Conservation (phyloP, 768 basidiomycete genomes). For the Auricularia cornea region DNA sequence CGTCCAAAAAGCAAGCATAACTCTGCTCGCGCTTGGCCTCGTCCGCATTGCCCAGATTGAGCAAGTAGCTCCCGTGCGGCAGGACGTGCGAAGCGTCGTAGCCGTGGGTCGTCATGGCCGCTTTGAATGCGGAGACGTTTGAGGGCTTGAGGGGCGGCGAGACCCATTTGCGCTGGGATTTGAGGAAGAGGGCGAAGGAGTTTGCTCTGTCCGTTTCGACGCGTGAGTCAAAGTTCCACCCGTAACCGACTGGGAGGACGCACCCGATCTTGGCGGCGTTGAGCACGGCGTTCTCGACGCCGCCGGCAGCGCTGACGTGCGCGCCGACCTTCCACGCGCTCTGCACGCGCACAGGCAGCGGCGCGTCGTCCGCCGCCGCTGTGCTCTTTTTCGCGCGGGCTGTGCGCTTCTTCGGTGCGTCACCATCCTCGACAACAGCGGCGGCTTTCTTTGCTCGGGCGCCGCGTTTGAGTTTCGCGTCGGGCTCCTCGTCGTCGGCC, state of each 20-base stretch:
- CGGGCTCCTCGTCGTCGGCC: no score
- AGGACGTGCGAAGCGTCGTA: neutral
- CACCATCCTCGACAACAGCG: no score
- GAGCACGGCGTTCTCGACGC: slow-evolving; percentile 61
- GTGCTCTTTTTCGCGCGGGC: no score
- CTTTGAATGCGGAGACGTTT: neutral
- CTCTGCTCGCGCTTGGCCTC: slow-evolving; percentile 61
- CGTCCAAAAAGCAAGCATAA: slow-evolving; percentile 76
- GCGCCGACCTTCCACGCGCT: no score
- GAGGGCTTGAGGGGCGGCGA: neutral
- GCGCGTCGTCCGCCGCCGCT: no score
- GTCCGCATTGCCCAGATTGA: slow-evolving; percentile 80
- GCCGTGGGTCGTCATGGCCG: neutral
- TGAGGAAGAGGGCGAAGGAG: neutral
- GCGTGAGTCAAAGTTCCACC: no score
- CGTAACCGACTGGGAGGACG: slow-evolving; percentile 9
- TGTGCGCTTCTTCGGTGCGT: no score
- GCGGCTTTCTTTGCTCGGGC: no score
- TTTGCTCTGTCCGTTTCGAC: neutral
- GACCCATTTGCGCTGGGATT: neutral
- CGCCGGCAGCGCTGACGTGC: slow-evolving; percentile 45
- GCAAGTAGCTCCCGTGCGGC: slow-evolving; percentile 28
- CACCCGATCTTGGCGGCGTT: slow-evolving; percentile 70
- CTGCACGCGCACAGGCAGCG: no score
- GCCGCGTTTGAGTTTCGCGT: no score